Conservation (phyloP, 179 eudicot species). For the Spinacia oleracea region DNA sequence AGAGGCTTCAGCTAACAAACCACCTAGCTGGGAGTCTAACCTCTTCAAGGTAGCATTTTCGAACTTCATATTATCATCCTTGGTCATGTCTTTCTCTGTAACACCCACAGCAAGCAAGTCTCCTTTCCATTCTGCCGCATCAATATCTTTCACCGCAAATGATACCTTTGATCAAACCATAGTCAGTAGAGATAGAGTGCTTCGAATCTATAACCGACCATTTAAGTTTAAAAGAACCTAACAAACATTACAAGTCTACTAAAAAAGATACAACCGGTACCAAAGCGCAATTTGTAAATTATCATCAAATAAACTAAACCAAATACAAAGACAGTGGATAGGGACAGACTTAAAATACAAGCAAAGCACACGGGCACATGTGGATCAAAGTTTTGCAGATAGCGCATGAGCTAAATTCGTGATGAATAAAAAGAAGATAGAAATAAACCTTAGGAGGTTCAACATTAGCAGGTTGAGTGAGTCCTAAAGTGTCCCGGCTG, state of each 20-base stretch:
- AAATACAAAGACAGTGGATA: not conserved
- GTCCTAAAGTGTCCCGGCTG: conserved; percentile 59
- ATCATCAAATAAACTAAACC: not conserved
- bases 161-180: conserved; percentile 44
- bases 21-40: conserved; percentile 63
- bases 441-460: conserved; percentile 57
- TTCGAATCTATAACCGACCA: not conserved
- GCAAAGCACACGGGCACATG: not conserved
- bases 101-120: conserved; percentile 92
- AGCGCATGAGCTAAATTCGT: not conserved
- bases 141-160: conserved; percentile 75
- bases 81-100: conserved; percentile 79
- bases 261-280: too few species aligned
- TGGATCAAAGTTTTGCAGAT: not conserved
- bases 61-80: conserved; percentile 63
- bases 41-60: conserved; percentile 57
- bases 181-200: not conserved
- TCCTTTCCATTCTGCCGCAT: conserved; percentile 85
- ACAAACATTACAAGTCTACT: not conserved
- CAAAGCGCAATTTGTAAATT: too few species aligned
- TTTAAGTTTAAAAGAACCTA: not conserved
- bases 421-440: conserved; percentile 9
- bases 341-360: too few species aligned
- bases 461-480: conserved; percentile 57
- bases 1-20: conserved; percentile 70